Percentiles rank a stretch among this genome's conserved stretches.
These are phyloP conservation scores for Colletotrichum australisinense DNA, from an alignment of 2,329 filamentous ascomycete species.

Conservation along the genomic window DNA sequence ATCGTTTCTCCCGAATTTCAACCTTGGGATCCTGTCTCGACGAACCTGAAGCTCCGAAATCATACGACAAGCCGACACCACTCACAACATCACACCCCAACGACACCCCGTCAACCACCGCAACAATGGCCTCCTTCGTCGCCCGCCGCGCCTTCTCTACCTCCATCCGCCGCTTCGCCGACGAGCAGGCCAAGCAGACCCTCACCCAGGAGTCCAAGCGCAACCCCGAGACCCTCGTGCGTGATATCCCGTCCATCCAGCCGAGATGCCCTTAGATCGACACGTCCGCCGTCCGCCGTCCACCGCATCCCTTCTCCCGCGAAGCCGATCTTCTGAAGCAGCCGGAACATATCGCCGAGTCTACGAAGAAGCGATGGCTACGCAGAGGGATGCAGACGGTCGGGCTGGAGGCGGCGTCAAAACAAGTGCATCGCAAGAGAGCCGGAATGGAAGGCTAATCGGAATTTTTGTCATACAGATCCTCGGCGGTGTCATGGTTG, in stretches of 20 bases:
- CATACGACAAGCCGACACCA: constrained; percentile 34
- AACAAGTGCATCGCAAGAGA: neutral
- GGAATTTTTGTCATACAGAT: constrained; percentile 66
- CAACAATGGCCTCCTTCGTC: constrained; percentile 67
- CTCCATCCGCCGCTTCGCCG: constrained; percentile 60
- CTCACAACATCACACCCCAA: constrained; percentile 25
- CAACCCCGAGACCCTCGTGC: constrained; percentile 57
- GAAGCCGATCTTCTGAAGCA: neutral
- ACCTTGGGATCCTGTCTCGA: constrained; percentile 15
- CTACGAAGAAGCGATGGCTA: neutral
- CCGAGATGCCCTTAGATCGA: constrained; percentile 2
- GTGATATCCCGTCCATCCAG: constrained; percentile 46
- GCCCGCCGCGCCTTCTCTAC: constrained; percentile 68
- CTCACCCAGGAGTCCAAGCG: constrained; percentile 70
- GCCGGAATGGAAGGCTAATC: constrained; percentile 20
- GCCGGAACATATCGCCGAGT: neutral
- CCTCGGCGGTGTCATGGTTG: constrained; percentile 90
- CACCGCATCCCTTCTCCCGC: constrained; percentile 24
- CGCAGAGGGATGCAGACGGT: neutral
- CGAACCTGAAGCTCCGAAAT: constrained; percentile 36
- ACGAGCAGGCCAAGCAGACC: constrained; percentile 54
- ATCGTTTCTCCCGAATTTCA: constrained; percentile 37
- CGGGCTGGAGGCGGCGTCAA: neutral
- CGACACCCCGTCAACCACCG: constrained; percentile 35
- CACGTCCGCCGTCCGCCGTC: constrained; percentile 28